A percentile compares a stretch with the other conserved stretches of the same genome.
These are phyloP conservation scores for Fusarium sp. DNA, from an alignment of 2,329 filamentous ascomycete species.

Conservation along the genomic window DNA sequence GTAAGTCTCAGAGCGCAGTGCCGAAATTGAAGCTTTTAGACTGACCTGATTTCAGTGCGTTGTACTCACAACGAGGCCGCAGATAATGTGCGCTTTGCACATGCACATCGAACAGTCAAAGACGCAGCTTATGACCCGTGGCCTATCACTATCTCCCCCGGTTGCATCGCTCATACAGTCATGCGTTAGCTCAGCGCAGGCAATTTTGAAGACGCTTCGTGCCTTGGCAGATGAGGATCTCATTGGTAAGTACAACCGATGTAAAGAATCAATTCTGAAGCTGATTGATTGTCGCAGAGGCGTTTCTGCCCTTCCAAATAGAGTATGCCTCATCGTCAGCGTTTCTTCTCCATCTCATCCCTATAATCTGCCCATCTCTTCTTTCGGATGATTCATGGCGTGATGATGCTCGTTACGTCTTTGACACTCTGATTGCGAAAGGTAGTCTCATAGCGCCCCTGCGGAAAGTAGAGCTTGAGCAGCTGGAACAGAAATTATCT, in stretches of 20 bases:
- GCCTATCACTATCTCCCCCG: constrained; percentile 35
- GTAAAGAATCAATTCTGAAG: fast-evolving
- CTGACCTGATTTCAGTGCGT: constrained; percentile 34
- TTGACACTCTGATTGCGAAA: constrained; percentile 50
- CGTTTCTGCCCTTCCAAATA: constrained; percentile 53
- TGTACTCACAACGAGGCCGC: constrained; percentile 43
- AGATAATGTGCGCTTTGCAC: constrained; percentile 47
- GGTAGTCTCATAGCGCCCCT: constrained; percentile 51
- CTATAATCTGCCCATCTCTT: constrained; percentile 46
- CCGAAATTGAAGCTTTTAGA: fast-evolving
- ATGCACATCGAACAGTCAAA: constrained; percentile 44
- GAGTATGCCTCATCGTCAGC: constrained; percentile 54
- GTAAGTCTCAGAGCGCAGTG: neutral
- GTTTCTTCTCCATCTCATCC: constrained; percentile 50
- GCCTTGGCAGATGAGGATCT: constrained; percentile 44
- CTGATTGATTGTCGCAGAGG: constrained; percentile 8
- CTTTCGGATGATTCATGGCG: constrained; percentile 49
- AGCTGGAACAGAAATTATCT: constrained; percentile 49
- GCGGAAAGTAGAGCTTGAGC: constrained; percentile 49
- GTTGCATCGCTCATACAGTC: constrained; percentile 43
- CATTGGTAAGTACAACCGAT: constrained; percentile 24
- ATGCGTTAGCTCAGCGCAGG: constrained; percentile 43
- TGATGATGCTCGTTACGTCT: constrained; percentile 47
- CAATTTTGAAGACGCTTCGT: constrained; percentile 39
- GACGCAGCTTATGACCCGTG: constrained; percentile 22